Conservation (phyloP, 2,329 filamentous ascomycete genomes). For the Ophiostoma himal-ulmi region DNA sequence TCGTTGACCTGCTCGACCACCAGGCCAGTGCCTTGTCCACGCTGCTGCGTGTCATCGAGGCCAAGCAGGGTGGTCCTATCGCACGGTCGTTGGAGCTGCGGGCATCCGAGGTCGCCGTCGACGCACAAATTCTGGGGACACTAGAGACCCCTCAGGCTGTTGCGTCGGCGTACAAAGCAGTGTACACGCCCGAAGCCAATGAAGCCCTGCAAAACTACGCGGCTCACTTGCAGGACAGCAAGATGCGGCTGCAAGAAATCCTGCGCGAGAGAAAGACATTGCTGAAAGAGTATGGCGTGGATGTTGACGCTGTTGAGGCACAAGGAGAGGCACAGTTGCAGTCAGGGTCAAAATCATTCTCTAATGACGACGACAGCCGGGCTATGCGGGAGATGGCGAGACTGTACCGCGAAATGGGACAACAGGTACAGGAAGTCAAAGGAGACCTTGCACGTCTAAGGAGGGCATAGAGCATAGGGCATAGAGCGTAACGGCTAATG, state of each 20-base stretch:
- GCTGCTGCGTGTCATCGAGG: slow-evolving; percentile 48
- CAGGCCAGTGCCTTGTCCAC: slow-evolving; percentile 38
- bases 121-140: slow-evolving; percentile 39
- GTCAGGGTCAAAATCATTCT: background rate
- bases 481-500: background rate
- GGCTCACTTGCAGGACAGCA: slow-evolving; percentile 45
- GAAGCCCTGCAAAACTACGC: slow-evolving; percentile 44
- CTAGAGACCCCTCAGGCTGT: slow-evolving; percentile 36
- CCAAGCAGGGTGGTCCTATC: slow-evolving; percentile 49
- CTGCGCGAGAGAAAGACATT: slow-evolving; percentile 39
- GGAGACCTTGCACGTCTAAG: slow-evolving; percentile 39
- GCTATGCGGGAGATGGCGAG: slow-evolving; percentile 50
- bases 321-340: slow-evolving; percentile 11
- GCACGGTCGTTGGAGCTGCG: slow-evolving; percentile 48
- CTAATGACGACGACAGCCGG: slow-evolving; percentile 39
- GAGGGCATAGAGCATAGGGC: background rate
- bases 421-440: slow-evolving; percentile 45
- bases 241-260: slow-evolving; percentile 40
- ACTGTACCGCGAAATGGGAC: slow-evolving; percentile 46
- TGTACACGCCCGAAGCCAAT: slow-evolving; percentile 43
- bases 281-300: slow-evolving; percentile 47
- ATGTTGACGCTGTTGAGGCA: slow-evolving; percentile 35
- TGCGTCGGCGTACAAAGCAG: slow-evolving; percentile 34
- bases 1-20: slow-evolving; percentile 37
- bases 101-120: slow-evolving; percentile 41